Base-by-base conservation (phyloP, 2,329 filamentous ascomycete species). In the Diaporthe helianthi region DNA sequence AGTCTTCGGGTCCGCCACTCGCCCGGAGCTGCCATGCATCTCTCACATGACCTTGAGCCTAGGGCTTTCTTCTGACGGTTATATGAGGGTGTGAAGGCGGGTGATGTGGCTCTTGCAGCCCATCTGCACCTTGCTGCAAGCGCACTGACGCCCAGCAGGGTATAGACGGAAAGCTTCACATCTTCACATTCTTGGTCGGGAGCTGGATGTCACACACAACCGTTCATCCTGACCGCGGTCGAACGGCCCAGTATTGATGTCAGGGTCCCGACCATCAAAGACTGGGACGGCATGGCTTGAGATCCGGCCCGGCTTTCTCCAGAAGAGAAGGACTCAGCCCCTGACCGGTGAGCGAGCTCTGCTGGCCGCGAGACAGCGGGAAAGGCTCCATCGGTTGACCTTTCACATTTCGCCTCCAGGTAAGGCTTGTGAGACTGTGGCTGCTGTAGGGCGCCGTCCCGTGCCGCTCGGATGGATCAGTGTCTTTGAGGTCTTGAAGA, bases 111-210 rank as follows among this genome's bases (percentile, higher is more conserved):
- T 47, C 64, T 67, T 49, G 38, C 52, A 38, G 52, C 49, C 26
- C 38, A n/a, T 24, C 29, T 66, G 51, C 64, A 36, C 47, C 58
- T 61, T 47, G 58, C 41, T 47, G 58, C 58, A 47, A 61, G 58
- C 19, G 58, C 58, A 24, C 58, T 29, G 58, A 61, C 47, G 26
- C 58, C 58, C 26, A 33, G 19, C 22, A 31, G n/a, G 58, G 64
- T 53, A 47, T 66, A 33, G 52, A 44, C 13, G 64, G 49, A 46
- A 67, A 58, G 64, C 64, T 67, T 54, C 44, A 44, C 41, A 49
- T 26, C 64, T 67, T 54, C 44, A 44, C 41, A 49, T 26, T 36
- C 33, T 46, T 67, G 52, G 31, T 55, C 53, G 13, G 33, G 52
- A 33, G 6, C 52, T 54, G 38, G 49, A 66, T 41, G 64, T 67